Base-by-base conservation (phyloP, 176 grass and related monocot species). In the Hordeum vulgare region DNA sequence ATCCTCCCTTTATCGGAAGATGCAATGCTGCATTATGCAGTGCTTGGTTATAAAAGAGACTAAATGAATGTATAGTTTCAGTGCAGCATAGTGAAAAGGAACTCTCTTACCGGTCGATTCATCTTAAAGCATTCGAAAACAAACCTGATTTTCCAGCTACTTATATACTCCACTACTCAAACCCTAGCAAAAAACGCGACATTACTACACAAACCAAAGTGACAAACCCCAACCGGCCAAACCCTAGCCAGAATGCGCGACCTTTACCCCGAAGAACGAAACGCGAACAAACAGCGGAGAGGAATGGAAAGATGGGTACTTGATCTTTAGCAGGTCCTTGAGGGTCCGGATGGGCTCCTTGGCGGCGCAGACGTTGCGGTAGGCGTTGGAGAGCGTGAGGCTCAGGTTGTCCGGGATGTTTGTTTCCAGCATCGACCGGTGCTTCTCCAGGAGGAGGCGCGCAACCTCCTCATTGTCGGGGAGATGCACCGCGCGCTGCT, bases 281-380 rank as follows among this genome's bases (percentile, higher is more conserved):
- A 14, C 39, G 2, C 42, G 26, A 75, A 39, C 26, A 74, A 53
- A 37, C 36, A 67, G 56, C 27, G 1, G 71, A 49, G 20, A 80
- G 9, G 63, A 3, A 56, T 1, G 41, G 27, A 42, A 77, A 54
- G 14, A 71, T 28, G 6, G 4, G 35, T 85, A 98, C 96, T 88
- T 98, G 87, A 91, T 91, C 67, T 91, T 81, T 20, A 88, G 88
- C 26, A 98, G 82, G 8, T 98, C 96, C 24, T 95, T 95, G 49
- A 93, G 80, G 83, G 85, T 90, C 25, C 79, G 82, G 80, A 98
- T 95, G 14, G 90, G 90, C 86, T 75, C 82, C 87, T 88, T 90
- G 61, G 90, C 51, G 53, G 9, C 71, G 80, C 92, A 95, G 66
- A 98, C 88, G 53, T 72, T 91, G 71, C 79, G 86, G 72, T 93